Evolutionary conservation across 768 basidiomycete species (phyloP), one percentile per base, ranked within the genome.

Genomic region (Boletus insuetus): DNA sequence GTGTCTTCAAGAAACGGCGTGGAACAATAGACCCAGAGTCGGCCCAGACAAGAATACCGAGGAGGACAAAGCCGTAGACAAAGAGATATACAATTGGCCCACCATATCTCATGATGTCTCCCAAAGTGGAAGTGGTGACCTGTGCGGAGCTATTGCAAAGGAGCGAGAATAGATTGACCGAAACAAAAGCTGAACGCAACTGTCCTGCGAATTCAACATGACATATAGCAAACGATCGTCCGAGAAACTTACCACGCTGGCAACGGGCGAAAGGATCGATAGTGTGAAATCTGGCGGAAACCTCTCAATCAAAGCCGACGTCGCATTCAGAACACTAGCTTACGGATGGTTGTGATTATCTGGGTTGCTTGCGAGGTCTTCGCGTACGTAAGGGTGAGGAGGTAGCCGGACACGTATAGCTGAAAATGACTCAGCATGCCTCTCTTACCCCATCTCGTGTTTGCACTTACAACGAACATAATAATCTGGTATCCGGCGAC

Each of bases 21-120:
- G 78, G 75, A 17, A 80, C 58, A 20, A 79, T 61, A 12, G 84
- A 81, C 3, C 89, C 87, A 6, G 88, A 89, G 64, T 90, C 87
- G 26, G 79, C 81, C 78, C 82, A 87, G 22, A 90, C 81, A 19
- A 91, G 81, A 32, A 90, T 71, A 4, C 63, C 79, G 46, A 90
- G 78, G 9, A 89, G 79, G 17, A 83, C 60, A 34, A 86, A 65
- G 20, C 78, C 74, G 47, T 86, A 83, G 22, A 85, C 58, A 52
- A 90, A 75, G 48, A 91, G 80, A 65, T 91, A 92, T 9, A 81
- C 59, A 56, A 91, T 89, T 1, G 90, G 89, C 11, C 88, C 86
- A 5, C 90, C 90, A 54, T 77, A 91, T 60, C 80, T 77, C 53
- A 74, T 71, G 55, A 92, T 81, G 31, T 70, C 61, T 9, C 82